A percentile compares a stretch with the other conserved stretches of the same genome.
Conservation (phyloP, 495 filamentous ascomycete genomes). For the Diplogelasinospora grovesii region DNA sequence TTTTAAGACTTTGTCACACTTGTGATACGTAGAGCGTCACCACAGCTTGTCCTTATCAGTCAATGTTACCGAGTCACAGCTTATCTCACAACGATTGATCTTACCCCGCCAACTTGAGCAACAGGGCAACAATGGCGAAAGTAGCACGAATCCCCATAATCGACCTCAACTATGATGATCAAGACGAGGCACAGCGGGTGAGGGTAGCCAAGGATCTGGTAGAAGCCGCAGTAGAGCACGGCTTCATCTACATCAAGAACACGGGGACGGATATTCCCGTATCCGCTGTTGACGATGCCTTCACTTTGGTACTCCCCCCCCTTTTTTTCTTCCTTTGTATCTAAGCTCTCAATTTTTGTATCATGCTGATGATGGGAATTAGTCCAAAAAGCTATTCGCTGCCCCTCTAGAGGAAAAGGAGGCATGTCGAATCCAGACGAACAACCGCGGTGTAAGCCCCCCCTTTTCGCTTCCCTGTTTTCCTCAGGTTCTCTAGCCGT, state of each 20-base stretch:
- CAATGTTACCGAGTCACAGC: no score
- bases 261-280: conserved; percentile 58
- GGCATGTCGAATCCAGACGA: conserved; percentile 61
- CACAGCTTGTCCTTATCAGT: no score
- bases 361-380: conserved; percentile 5
- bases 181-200: conserved; percentile 32
- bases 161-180: conserved; percentile 56
- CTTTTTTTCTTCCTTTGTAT: background rate
- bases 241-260: conserved; percentile 81
- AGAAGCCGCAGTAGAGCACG: conserved; percentile 70
- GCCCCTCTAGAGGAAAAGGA: conserved; percentile 67
- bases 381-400: conserved; percentile 76
- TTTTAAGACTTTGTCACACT: no score
- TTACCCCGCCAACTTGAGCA: background rate
- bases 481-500: no score
- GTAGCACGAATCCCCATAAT: conserved; percentile 68
- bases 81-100: background rate
- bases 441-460: conserved; percentile 60
- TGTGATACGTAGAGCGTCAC: no score
- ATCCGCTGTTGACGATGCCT: conserved; percentile 62
- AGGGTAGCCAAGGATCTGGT: conserved; percentile 65
- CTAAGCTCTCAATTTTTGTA: background rate
- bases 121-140: conserved; percentile 30
- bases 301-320: conserved; percentile 55
- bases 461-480: no score